Base-by-base conservation (phyloP, 805 yeast species). In the Lachancea meyersii region DNA sequence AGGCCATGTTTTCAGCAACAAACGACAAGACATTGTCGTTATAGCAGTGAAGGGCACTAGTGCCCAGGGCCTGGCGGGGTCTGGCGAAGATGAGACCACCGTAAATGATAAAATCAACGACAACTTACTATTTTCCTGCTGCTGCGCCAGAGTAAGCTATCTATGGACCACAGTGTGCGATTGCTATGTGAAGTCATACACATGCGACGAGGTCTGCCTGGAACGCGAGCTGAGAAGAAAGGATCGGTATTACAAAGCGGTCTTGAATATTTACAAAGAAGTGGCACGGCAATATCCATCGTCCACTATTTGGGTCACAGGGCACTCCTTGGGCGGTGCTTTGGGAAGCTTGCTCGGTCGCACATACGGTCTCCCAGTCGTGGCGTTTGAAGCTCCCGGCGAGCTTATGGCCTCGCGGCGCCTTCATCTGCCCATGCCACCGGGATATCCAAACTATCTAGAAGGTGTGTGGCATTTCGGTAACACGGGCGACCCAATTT, bases 131-230 rank as follows among this genome's bases (percentile, higher is more conserved):
- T 93, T 93, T 60, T 85, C 94, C 9, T 93, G 98, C 62, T 93
- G 98, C 61, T 93, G 98, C 66, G 97, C 96, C 0, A 73, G 97
- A 30, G 82, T 91, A 1, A 77, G 93, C 30, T 88, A 87, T 50
- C 64, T 86, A 63, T 93, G 97, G 98, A 78, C 82, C 6, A 84
- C 97, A 0, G 97, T 88, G 1, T 93, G 98, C 65, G 96, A 88
- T 61, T 93, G 98, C 60, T 91, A 82, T 57, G 76, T 79, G 48
- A 77, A 76, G 40, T 76, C 94, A 0, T 86, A 86, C 61, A 85
- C 91, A 0, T 93, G 98, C 64, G 82, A 88, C 62, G 93, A 87
- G 62, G 75, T 74, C 45, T 93, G 98, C 58, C 65, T 93, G 20
- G 97, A 88, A 59, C 70, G 67, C 39, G 95, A 86, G 55, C 64